Evolutionary conservation across 148 eudicot species (phyloP).

Genomic region (Vaccinium corymbosum): DNA sequence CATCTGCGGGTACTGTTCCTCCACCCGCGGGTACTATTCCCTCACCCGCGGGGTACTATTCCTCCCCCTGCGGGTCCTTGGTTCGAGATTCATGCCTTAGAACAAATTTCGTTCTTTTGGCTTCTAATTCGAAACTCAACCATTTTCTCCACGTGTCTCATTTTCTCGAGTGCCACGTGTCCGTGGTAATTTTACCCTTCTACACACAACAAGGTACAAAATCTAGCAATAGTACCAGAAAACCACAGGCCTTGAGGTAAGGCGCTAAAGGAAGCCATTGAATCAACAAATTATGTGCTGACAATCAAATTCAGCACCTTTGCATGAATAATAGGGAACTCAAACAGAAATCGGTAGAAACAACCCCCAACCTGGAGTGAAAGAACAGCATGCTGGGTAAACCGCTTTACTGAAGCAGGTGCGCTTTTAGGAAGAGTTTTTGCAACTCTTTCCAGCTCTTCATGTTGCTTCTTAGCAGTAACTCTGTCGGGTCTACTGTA

Average conservation of each 20-base stretch:
- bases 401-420: conserved; percentile 64
- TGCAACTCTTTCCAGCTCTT: conserved; percentile 82
- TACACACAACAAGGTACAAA: no score
- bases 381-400: conserved; percentile 76
- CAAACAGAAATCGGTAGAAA: not conserved
- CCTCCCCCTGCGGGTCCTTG: no score
- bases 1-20: no score
- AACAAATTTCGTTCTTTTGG: no score
- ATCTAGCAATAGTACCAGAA: not conserved
- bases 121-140: no score
- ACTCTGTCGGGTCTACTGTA: conserved; percentile 78
- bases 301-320: not conserved
- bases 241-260: not conserved
- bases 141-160: no score
- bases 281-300: not conserved
- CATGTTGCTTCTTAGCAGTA: conserved; percentile 77
- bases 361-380: conserved; percentile 72
- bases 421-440: conserved; percentile 67
- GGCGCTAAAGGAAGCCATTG: not conserved
- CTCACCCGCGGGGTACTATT: no score
- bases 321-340: not conserved
- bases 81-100: no score
- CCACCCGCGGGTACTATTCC: no score
- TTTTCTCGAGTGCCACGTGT: no score
- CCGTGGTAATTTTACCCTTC: no score